These are phyloP conservation scores for Loxodes magnus DNA, from an alignment of 73 alveolate genomes.

Conservation along the genomic window DNA sequence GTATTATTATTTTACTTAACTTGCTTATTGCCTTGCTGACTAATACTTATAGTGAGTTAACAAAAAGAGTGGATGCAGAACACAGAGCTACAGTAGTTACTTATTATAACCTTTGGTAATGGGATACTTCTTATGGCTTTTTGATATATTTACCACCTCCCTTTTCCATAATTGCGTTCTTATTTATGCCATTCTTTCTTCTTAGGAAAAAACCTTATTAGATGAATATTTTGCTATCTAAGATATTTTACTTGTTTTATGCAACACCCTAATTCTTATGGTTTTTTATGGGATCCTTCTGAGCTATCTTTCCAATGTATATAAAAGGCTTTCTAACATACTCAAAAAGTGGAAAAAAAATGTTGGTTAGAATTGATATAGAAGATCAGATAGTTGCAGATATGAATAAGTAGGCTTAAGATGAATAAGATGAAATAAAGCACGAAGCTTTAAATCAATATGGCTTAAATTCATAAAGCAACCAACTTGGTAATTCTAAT, in stretches of 20 bases:
- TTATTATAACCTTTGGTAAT: conserved; percentile 40
- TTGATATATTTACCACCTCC: conserved; percentile 53
- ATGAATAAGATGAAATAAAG: no score
- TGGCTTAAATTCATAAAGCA: not conserved
- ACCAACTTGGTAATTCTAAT: not conserved
- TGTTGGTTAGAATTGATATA: conserved; percentile 19
- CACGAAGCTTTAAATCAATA: no score
- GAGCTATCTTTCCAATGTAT: conserved; percentile 13
- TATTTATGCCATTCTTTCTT: not conserved
- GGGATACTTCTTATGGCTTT: conserved; percentile 51
- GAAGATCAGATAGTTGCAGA: no score
- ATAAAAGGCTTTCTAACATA: conserved; percentile 29
- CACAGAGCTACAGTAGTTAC: conserved; percentile 39
- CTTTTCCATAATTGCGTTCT: conserved; percentile 18
- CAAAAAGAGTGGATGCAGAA: conserved; percentile 33
- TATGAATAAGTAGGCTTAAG: no score
- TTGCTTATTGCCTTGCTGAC: conserved; percentile 44
- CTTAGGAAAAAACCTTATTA: not conserved
- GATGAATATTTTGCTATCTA: not conserved
- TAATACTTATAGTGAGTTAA: conserved; percentile 37
- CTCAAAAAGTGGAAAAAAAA: conserved; percentile 20
- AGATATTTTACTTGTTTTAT: not conserved
- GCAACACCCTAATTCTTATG: conserved; percentile 17
- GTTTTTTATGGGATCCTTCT: conserved; percentile 24
- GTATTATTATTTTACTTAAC: conserved; percentile 45